Evolutionary conservation across 1,284 basidiomycete genomes (phyloP), one percentile per base, ranked within the genome.

Genomic region (Malassezia japonica): DNA sequence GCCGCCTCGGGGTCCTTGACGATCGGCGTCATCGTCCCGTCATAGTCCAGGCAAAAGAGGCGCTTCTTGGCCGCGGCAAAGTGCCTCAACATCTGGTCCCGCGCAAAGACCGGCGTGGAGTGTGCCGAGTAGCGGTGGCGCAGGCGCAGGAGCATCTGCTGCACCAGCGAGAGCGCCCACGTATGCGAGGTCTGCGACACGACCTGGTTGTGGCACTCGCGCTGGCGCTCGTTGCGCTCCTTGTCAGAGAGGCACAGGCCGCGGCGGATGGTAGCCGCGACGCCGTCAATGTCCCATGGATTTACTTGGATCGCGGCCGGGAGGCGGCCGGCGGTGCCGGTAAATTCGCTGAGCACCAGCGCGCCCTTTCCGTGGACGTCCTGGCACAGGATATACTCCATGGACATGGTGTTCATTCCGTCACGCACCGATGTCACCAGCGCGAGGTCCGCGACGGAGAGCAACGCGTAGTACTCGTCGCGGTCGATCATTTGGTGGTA

Each of bases 381-480:
- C 76, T 98, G 92, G 48, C 89, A 90, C 56, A 96, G 84, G 40
- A 94, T 86, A 75, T 75, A 96, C 76, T 96, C 92, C 91, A 96
- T 96, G 52, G 70, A 72, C 34, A 90, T 96, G 8, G 94, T 96
- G 79, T 98, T 96, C 92, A 98, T 96, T 8, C 92, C 92, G 70
- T 98, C 92, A 25, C 92, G 83, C 6, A 96, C 80, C 0, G 89
- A 89, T 0, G 92, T 98, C 75, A 96, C 94, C 23, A 98, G 83
- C 7, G 86, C 91, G 20, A 98, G 79, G 74, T 96, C 92, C 10
- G 92, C 92, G 0, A 90, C 90, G 24, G 83, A 85, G 18, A 98
- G 79, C n/a, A 98, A 80, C 1, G 89, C 92, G 75, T 95, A 96
- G 76, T 95, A 98, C 75, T 98, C 92, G 75, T 96, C 89, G 73